A percentile compares a stretch with the other conserved stretches of the same genome.
Conservation (phyloP, 495 filamentous ascomycete genomes). For the Daldinia bambusicola region DNA sequence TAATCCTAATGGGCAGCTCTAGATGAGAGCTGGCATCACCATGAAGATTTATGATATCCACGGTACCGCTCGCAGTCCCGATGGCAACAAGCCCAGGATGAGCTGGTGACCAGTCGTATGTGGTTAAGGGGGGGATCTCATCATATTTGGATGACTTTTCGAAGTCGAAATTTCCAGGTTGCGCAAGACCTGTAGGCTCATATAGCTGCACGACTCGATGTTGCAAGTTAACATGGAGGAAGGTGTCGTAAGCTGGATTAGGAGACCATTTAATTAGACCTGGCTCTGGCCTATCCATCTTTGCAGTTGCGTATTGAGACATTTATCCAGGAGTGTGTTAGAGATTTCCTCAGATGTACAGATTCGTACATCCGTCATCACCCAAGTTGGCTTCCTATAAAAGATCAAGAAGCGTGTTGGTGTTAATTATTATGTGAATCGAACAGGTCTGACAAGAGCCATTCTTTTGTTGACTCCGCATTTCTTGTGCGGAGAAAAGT, state of each 20-base stretch:
- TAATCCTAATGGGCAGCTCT: slow-evolving; percentile 83
- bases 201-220: slow-evolving; percentile 83
- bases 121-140: slow-evolving; percentile 85
- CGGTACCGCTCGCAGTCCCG: slow-evolving; percentile 84
- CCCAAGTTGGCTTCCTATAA: background rate
- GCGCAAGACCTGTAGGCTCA: slow-evolving; percentile 70
- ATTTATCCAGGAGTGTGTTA: slow-evolving; percentile 14
- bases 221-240: slow-evolving; percentile 85
- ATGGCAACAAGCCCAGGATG: slow-evolving; percentile 77
- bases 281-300: slow-evolving; percentile 64
- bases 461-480: slow-evolving; percentile 17
- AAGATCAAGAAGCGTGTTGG: slow-evolving; percentile 5
- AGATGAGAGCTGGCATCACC: slow-evolving; percentile 69
- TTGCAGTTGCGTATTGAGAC: slow-evolving; percentile 45
- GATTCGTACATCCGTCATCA: slow-evolving; percentile 4
- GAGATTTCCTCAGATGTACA: slow-evolving; percentile 4
- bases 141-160: slow-evolving; percentile 74
- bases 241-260: slow-evolving; percentile 70
- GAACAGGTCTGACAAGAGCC: slow-evolving; percentile 22
- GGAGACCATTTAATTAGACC: slow-evolving; percentile 88
- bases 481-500: background rate
- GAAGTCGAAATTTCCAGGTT: slow-evolving; percentile 67
- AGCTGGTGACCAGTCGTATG: slow-evolving; percentile 93
- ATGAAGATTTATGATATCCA: slow-evolving; percentile 81
- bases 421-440: slow-evolving; percentile 5